Conservation (phyloP, 148 eudicot genomes). For the Rhododendron ferrugineum region DNA sequence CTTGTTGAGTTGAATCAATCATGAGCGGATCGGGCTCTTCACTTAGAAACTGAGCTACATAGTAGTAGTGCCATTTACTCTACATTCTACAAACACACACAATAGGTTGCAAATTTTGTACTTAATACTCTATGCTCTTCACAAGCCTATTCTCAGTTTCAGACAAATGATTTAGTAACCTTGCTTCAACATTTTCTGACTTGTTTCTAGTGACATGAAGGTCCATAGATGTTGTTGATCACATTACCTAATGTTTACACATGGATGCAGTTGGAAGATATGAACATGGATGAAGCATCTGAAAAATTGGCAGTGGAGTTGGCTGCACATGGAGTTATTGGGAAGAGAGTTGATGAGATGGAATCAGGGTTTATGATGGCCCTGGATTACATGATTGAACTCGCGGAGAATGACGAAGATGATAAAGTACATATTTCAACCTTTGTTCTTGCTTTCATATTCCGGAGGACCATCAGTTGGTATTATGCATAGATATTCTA, state of each 20-base stretch:
- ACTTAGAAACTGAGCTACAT: neutral
- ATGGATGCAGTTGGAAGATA: conserved; percentile 69
- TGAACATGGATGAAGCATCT: conserved; percentile 82
- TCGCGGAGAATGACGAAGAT: conserved; percentile 79
- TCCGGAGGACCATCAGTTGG: neutral
- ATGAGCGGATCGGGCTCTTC: neutral
- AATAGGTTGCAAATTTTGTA: neutral
- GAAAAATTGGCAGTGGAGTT: conserved; percentile 84
- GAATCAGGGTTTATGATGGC: conserved; percentile 96
- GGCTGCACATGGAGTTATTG: conserved; percentile 97
- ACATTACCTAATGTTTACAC: neutral
- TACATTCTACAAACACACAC: too few species aligned
- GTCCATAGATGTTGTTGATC: neutral
- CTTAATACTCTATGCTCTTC: neutral
- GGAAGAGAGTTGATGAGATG: conserved; percentile 98
- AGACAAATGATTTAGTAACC: neutral
- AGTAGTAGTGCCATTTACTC: neutral
- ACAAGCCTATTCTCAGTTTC: neutral
- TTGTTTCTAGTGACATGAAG: neutral
- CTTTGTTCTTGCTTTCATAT: neutral
- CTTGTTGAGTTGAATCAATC: conserved; percentile 2
- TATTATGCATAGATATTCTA: neutral
- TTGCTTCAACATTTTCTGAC: neutral
- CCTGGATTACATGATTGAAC: conserved; percentile 91
- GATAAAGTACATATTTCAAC: conserved; percentile 42